Conservation (phyloP, 345 rosid genomes). For the Ceriops decandra region DNA sequence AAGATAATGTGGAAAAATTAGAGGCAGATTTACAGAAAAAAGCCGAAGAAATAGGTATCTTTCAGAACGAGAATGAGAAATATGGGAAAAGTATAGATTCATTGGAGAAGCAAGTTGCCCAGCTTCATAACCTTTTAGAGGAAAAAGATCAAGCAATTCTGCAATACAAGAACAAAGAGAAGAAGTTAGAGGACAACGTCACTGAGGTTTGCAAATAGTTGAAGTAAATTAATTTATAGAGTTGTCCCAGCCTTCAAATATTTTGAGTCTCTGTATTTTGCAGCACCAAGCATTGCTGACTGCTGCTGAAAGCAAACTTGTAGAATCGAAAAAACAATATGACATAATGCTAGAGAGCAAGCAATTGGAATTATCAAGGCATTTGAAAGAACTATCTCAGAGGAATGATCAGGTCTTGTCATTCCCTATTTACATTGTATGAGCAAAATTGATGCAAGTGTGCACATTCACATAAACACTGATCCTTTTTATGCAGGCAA, state of each 20-base stretch:
- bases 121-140: conserved; percentile 48
- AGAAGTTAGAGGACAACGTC: conserved; percentile 56
- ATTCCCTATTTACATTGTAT: conserved; percentile 19
- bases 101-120: conserved; percentile 50
- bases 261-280: conserved; percentile 22
- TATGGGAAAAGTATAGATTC: conserved; percentile 41
- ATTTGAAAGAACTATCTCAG: conserved; percentile 85
- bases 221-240: conserved; percentile 4
- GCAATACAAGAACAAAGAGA: conserved; percentile 50
- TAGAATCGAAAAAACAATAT: conserved; percentile 63
- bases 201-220: conserved; percentile 44
- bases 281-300: conserved; percentile 61
- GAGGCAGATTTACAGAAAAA: conserved; percentile 49
- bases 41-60: conserved; percentile 40
- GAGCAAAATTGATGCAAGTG: conserved; percentile 8
- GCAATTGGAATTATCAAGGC: conserved; percentile 75
- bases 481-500: conserved; percentile 46
- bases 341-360: conserved; percentile 80
- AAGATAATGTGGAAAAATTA: conserved; percentile 46
- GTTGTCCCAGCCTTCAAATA: conserved; percentile 8
- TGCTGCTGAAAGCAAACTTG: conserved; percentile 64
- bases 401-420: conserved; percentile 76
- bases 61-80: conserved; percentile 50
- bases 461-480: conserved; percentile 11
- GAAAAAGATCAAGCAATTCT: conserved; percentile 65